phyloP scores from a whole-genome alignment of 805 yeast genomes.

The Blastobotrys muscicola region DNA sequence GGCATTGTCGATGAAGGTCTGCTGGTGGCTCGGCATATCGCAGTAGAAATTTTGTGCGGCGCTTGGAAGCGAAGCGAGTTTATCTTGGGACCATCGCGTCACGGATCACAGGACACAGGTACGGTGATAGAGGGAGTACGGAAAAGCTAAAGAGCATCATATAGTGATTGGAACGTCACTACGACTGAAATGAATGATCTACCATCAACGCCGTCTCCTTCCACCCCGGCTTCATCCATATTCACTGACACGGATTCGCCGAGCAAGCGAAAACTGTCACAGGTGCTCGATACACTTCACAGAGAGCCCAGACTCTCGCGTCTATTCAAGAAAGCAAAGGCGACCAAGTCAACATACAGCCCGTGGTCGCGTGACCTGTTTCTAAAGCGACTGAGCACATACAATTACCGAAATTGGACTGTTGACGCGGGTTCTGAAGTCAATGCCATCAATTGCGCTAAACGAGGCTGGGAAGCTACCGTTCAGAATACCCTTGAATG shows the following conservation, averaged over 20 bases:
- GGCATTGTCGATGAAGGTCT: slow-evolving; percentile 71
- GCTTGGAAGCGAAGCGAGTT: too few relatives aligned
- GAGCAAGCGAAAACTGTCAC: slow-evolving; percentile 2
- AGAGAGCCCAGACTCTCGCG: background rate
- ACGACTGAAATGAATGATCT: too few relatives aligned
- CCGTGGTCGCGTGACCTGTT: slow-evolving; percentile 12
- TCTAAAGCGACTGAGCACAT: slow-evolving; percentile 6
- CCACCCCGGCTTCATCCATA: too few relatives aligned
- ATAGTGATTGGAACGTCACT: too few relatives aligned
- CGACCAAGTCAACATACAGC: background rate
- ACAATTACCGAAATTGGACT: slow-evolving; percentile 6
- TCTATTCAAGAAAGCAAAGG: background rate
- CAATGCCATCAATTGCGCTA: slow-evolving; percentile 8
- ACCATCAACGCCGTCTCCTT: too few relatives aligned
- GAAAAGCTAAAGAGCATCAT: too few relatives aligned
- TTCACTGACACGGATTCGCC: too few relatives aligned
- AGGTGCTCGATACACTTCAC: background rate
- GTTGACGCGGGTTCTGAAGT: slow-evolving; percentile 3
- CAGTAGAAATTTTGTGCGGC: background rate
- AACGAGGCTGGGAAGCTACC: slow-evolving; percentile 13
- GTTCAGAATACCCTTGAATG: slow-evolving; percentile 5
- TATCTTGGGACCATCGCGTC: too few relatives aligned
- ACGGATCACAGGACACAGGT: too few relatives aligned
- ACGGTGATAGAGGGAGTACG: too few relatives aligned
- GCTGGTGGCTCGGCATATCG: slow-evolving; percentile 41